Evolutionary conservation across 164 flowering plant species (phyloP), one percentile per base, ranked within the genome.

Genomic region (Euptelea pleiosperma): DNA sequence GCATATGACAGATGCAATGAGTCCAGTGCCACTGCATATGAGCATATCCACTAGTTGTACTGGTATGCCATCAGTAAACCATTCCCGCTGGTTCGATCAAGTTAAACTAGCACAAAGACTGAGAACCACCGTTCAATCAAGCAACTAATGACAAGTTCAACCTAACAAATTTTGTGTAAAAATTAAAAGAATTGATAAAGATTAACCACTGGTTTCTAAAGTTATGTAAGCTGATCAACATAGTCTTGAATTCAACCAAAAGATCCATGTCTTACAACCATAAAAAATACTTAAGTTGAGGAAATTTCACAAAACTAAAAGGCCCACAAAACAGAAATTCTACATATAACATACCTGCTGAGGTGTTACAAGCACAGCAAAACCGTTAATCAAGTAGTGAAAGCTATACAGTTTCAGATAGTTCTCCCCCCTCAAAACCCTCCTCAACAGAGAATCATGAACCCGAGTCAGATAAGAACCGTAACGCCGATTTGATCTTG

Each of bases 361-460:
- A 43, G 90, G 81, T 11, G 87, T 86, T 55, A 90, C 82, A 65
- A 87, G 81, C 62, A 85, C 92, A 36, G 97, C 86, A 77, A 93
- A 93, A 41, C 99, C 99, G 71, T 93, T 93, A 55, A 93, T 82
- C 79, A 93, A 80, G 80, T 84, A 86, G 66, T 81, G 96, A 70
- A 87, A 93, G 75, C 99, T 93, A 65, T 90, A 90, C 22, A 93
- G 71, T 72, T 93, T 93, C 59, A 90, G 67, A 80, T 90, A 93
- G 52, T 77, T 83, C 79, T 88, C 86, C 72, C 97, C 98, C 49
- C 57, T 86, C 52, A 93, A 73, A 16, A 57, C 85, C 72, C 52
- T 81, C 74, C 69, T 86, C 73, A 93, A 62, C 35, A 93, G 50
- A 31, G 94, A 79, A 80, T 93, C 87, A 61, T 93, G 99, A 44